These are phyloP conservation scores for Dianthus caryophyllus DNA, from an alignment of 148 eudicot species.

Conservation along the genomic window DNA sequence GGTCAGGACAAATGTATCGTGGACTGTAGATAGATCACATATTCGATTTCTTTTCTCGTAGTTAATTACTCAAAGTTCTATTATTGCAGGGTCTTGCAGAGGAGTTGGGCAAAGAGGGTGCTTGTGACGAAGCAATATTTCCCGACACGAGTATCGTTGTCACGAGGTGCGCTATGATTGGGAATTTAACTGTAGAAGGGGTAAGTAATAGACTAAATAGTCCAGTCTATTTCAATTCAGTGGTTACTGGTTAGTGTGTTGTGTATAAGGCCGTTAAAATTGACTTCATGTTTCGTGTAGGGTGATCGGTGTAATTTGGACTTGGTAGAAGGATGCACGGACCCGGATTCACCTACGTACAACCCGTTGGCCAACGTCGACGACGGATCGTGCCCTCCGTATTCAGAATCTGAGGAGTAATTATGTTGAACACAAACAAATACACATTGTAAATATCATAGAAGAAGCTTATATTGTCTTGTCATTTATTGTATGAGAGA, in stretches of 20 bases:
- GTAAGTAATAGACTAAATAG: slow-evolving; percentile 48
- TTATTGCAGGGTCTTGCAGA: slow-evolving; percentile 80
- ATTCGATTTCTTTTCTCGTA: no score
- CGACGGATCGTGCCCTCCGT: slow-evolving; percentile 78
- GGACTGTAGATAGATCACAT: no score
- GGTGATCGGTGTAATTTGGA: slow-evolving; percentile 92
- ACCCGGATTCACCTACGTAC: slow-evolving; percentile 52
- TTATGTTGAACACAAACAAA: neutral
- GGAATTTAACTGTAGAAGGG: slow-evolving; percentile 65
- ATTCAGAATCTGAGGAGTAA: slow-evolving; percentile 50
- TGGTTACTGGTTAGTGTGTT: no score
- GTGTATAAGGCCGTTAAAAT: no score
- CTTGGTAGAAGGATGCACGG: slow-evolving; percentile 71
- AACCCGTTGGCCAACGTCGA: slow-evolving; percentile 78
- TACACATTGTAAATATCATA: slow-evolving; percentile 18
- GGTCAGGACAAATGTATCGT: no score
- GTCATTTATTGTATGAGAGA: neutral
- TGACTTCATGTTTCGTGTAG: slow-evolving; percentile 30
- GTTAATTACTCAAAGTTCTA: no score
- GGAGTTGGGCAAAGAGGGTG: slow-evolving; percentile 84
- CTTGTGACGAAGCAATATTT: slow-evolving; percentile 80
- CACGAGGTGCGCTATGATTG: slow-evolving; percentile 67
- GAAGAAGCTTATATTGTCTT: neutral
- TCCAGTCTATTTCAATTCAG: neutral
- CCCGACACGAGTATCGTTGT: slow-evolving; percentile 61